Conservation (phyloP, 2,329 filamentous ascomycete species). For the Botrytis medusae region DNA sequence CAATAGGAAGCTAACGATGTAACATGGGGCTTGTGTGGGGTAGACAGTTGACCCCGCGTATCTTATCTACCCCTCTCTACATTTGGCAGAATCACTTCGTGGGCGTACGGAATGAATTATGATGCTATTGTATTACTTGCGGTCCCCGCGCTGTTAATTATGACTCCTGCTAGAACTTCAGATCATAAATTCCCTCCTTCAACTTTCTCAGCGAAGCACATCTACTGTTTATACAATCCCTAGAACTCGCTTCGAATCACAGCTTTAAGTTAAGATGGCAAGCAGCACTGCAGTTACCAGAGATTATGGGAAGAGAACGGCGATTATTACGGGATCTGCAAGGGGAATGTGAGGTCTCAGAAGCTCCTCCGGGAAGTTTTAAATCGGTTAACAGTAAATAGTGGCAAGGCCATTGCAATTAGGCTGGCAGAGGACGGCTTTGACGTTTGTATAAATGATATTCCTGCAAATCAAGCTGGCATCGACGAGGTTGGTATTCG, state of each 20-base stretch:
- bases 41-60: neutral
- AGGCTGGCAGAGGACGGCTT: conserved; percentile 66
- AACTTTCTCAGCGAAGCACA: neutral
- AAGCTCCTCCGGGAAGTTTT: conserved; percentile 6
- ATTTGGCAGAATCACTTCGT: neutral
- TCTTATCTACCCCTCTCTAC: conserved; percentile 4
- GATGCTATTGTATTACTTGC: neutral
- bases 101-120: neutral
- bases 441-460: conserved; percentile 64
- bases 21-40: neutral
- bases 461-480: conserved; percentile 51
- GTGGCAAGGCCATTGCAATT: conserved; percentile 61
- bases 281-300: conserved; percentile 34
- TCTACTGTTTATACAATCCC: neutral
- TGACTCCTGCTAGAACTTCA: neutral
- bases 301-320: conserved; percentile 39
- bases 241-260: neutral
- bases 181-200: neutral
- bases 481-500: conserved; percentile 48
- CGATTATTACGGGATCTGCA: conserved; percentile 44
- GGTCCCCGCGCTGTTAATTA: neutral
- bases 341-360: conserved; percentile 42
- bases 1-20: neutral
- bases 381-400: conserved; percentile 33
- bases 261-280: conserved; percentile 6